These are phyloP conservation scores for Pachysandra terminalis DNA, from an alignment of 164 flowering plant genomes.

Conservation along the genomic window DNA sequence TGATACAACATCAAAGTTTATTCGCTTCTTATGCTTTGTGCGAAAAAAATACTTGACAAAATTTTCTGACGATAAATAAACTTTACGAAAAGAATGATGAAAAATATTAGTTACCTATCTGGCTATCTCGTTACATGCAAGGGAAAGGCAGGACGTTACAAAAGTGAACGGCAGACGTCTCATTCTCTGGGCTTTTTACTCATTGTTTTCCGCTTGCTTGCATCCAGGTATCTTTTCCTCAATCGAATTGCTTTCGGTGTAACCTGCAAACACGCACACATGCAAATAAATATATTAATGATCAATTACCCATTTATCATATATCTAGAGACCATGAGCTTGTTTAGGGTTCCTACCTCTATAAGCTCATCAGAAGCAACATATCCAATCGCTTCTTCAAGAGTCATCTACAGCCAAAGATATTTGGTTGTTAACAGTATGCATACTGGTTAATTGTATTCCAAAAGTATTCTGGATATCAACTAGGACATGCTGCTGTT, in stretches of 20 bases:
- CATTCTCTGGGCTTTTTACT: constrained; percentile 69
- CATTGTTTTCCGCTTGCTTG: constrained; percentile 78
- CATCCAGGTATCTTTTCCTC: constrained; percentile 87
- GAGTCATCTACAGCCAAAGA: constrained; percentile 71
- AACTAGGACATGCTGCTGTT: neutral
- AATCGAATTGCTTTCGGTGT: constrained; percentile 82
- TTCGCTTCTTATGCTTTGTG: neutral
- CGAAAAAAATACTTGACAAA: neutral
- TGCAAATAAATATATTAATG: neutral
- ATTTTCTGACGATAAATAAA: constrained; percentile 4
- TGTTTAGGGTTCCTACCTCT: constrained; percentile 46
- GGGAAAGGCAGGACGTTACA: neutral
- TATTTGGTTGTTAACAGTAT: neutral
- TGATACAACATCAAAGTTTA: constrained; percentile 6
- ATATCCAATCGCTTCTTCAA: constrained; percentile 98
- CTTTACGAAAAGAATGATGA: neutral
- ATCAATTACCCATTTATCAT: neutral
- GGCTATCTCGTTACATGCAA: neutral
- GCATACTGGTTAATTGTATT: neutral
- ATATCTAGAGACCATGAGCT: neutral
- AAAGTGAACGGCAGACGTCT: constrained; percentile 16
- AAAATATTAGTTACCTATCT: neutral
- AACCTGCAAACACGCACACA: constrained; percentile 47
- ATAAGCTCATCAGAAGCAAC: constrained; percentile 97
- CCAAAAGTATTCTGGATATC: neutral